phyloP scores from a whole-genome alignment of 306 rosid species.

The Ormosia emarginata region DNA sequence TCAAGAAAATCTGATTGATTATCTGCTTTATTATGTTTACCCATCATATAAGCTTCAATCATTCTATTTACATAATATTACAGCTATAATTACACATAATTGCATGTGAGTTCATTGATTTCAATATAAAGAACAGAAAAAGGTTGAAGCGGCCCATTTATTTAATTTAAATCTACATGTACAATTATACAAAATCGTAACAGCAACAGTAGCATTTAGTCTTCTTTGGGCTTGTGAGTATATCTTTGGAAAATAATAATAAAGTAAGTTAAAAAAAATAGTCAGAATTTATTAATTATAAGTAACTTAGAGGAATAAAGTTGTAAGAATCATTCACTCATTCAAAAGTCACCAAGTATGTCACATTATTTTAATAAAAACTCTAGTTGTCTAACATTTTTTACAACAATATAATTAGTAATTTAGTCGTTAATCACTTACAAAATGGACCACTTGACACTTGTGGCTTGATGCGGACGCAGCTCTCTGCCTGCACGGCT shows the following conservation, averaged over 20 bases:
- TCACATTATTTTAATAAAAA: too few species aligned
- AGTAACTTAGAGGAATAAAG: too few species aligned
- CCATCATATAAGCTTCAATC: conserved; percentile 16
- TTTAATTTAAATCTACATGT: not conserved
- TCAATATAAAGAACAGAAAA: not conserved
- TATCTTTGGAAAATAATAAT: not conserved
- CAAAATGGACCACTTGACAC: conserved; percentile 35
- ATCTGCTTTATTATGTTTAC: conserved; percentile 1
- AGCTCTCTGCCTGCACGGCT: conserved; percentile 19
- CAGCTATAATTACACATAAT: not conserved
- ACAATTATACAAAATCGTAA: not conserved
- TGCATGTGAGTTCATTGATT: not conserved
- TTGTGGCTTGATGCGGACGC: not conserved
- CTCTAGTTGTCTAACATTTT: too few species aligned
- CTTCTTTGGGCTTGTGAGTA: not conserved
- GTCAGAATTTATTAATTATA: too few species aligned
- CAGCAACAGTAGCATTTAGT: not conserved
- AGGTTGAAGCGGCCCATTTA: not conserved
- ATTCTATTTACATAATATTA: not conserved
- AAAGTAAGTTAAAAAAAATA: too few species aligned
- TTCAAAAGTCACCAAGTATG: too few species aligned
- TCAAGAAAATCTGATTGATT: not conserved
- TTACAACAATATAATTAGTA: not conserved
- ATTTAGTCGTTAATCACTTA: not conserved
- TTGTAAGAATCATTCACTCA: too few species aligned